Evolutionary conservation across 257 asterid genomes (phyloP).

Genomic region (Rehmannia glutinosa): DNA sequence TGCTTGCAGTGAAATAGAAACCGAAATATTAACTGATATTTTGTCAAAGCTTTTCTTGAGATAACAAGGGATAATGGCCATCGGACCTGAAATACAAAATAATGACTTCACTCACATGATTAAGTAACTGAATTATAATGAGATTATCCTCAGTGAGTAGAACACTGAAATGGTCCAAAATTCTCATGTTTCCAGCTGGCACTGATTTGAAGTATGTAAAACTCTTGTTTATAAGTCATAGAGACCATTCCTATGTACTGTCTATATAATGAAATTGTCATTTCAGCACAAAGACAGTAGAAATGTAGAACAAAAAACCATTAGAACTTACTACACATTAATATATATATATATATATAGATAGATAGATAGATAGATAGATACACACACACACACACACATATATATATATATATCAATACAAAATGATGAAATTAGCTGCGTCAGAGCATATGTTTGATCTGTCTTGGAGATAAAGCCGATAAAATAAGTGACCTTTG

Average conservation of each 20-base stretch:
- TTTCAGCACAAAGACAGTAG: constrained; percentile 5
- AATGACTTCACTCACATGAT: constrained; percentile 1
- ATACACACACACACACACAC: too few species aligned
- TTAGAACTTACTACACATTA: too few species aligned
- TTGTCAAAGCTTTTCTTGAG: constrained; percentile 84
- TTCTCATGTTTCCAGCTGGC: background rate
- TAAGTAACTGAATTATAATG: background rate
- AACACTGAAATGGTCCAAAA: constrained; percentile 7
- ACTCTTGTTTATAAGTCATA: background rate
- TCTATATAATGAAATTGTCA: background rate
- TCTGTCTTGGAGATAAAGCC: too few species aligned
- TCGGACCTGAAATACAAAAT: constrained; percentile 57
- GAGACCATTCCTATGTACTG: background rate
- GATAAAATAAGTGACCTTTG: too few species aligned
- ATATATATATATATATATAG: too few species aligned
- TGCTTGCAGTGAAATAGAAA: constrained; percentile 92
- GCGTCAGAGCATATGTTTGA: too few species aligned
- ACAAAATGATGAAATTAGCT: too few species aligned
- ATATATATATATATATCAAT: too few species aligned
- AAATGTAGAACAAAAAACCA: background rate
- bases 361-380: too few species aligned
- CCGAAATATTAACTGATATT: constrained; percentile 86
- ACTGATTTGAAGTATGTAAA: background rate
- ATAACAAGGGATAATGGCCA: constrained; percentile 97
- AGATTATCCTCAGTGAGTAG: background rate